Base-by-base conservation (phyloP, 305 asterid genomes). In the Caryopteris hybrid region DNA sequence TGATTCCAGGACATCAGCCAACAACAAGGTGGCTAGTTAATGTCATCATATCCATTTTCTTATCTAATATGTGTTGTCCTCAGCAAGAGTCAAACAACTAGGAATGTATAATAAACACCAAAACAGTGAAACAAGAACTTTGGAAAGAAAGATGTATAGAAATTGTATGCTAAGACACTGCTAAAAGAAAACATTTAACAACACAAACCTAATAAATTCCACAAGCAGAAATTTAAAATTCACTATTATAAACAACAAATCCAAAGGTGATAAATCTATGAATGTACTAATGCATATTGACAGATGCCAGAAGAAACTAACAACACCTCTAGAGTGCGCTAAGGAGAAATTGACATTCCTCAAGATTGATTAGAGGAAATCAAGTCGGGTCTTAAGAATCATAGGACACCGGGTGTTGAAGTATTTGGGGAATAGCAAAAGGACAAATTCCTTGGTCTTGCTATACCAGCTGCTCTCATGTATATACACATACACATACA, bases 181-280 rank as follows among this genome's bases (percentile, higher is more conserved):
- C 39, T 18, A 42, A 67, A 42, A 29, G 52, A 22, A 55, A 18
- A 42, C 8, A 22, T 52, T n/a, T 33, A 64, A 46, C 63, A 64
- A 21, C 4, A 33, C 12, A 39, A 53, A 16, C 16, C 31, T 39
- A 38, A 29, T 33, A 18, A 18, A 63, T 46, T 8, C 45, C 56
- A 17, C 29, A 53, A 27, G 65, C 31, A 57, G 54, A 58, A 54
- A n/a, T 3, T 54, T 21, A 68, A 33, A 17, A n/a, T 53, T 53
- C 42, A 33, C 27, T 25, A 43, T 31, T 20, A 31, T 48, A 12
- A 48, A 43, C 34, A 23, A 12, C 0, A 23, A 50, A 2, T n/a
- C 65, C 33, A 54, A 33, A 43, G 59, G 39, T 53, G n/a, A 55
- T 71, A 72, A 64, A 53, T 27, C 13, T 60, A 57, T 22, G 47